Percentiles rank a stretch among this genome's conserved stretches.
Conservation (phyloP, 768 basidiomycete genomes). For the Tulasnella sp. region DNA sequence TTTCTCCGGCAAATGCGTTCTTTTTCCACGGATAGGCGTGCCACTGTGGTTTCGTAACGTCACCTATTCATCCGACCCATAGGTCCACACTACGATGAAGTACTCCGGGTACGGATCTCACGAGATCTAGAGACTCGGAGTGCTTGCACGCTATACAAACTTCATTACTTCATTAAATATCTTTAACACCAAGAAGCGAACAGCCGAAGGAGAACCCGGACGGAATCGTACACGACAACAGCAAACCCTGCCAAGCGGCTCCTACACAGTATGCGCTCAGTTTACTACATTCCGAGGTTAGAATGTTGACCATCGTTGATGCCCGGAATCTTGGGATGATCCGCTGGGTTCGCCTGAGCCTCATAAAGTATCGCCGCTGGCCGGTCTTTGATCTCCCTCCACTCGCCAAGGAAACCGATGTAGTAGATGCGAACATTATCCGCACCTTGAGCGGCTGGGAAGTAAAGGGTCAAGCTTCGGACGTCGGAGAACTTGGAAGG, state of each 20-base stretch:
- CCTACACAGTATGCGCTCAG: background rate
- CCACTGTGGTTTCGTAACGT: background rate
- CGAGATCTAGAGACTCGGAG: too few species aligned
- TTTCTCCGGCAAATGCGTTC: background rate
- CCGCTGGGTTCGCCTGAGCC: constrained; percentile 72
- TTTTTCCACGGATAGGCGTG: background rate
- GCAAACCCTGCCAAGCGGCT: background rate
- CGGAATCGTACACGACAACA: background rate
- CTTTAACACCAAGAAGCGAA: too few species aligned
- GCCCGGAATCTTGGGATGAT: constrained; percentile 81
- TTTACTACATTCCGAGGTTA: constrained; percentile 24
- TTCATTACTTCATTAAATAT: background rate
- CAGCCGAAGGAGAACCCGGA: background rate
- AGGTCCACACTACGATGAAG: background rate
- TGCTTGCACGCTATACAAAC: too few species aligned
- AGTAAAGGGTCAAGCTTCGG: constrained; percentile 69
- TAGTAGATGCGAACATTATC: constrained; percentile 71
- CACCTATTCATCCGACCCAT: background rate
- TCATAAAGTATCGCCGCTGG: constrained; percentile 85
- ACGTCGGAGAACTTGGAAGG: constrained; percentile 78
- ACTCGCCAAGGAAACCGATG: constrained; percentile 72
- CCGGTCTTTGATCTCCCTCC: constrained; percentile 66
- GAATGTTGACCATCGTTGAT: constrained; percentile 45
- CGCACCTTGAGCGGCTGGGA: constrained; percentile 70
- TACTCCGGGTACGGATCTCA: too few species aligned